phyloP scores from a whole-genome alignment of 2,329 filamentous ascomycete species.

The Colletotrichum lini region DNA sequence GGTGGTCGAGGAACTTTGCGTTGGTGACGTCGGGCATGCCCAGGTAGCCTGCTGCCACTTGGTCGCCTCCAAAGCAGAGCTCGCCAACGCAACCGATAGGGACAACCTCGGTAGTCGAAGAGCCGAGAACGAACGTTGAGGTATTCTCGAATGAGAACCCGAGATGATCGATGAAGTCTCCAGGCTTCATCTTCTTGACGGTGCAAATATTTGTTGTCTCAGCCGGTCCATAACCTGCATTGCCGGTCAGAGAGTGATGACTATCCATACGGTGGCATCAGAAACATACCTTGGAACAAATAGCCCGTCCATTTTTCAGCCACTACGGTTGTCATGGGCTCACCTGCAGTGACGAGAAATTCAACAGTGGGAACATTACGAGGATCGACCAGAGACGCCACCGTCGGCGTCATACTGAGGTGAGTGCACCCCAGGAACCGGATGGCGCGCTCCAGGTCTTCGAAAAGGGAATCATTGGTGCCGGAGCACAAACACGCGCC shows the following conservation, averaged over 20 bases:
- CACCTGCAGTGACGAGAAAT: constrained; percentile 86
- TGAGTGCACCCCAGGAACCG: constrained; percentile 78
- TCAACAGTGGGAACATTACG: constrained; percentile 77
- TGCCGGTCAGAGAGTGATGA: not conserved
- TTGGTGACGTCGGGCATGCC: constrained; percentile 73
- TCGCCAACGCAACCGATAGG: constrained; percentile 84
- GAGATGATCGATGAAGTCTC: constrained; percentile 80
- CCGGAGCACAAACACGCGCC: constrained; percentile 86
- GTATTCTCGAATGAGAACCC: constrained; percentile 82
- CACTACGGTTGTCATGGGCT: constrained; percentile 82
- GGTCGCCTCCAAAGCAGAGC: constrained; percentile 88
- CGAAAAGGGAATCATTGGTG: constrained; percentile 80
- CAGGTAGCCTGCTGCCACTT: constrained; percentile 83
- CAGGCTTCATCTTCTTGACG: constrained; percentile 71
- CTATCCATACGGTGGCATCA: not conserved
- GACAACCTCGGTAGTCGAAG: constrained; percentile 64
- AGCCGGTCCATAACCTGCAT: constrained; percentile 79
- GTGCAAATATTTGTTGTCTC: constrained; percentile 93
- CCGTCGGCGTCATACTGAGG: constrained; percentile 87
- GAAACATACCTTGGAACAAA: constrained; percentile 75
- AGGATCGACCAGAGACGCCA: constrained; percentile 82
- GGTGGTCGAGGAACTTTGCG: constrained; percentile 78
- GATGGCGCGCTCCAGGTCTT: constrained; percentile 79
- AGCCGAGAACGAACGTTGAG: constrained; percentile 75
- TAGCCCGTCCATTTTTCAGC: constrained; percentile 77